Evolutionary conservation across 1,284 basidiomycete genomes (phyloP).

Genomic region (Ganoderma sp.): DNA sequence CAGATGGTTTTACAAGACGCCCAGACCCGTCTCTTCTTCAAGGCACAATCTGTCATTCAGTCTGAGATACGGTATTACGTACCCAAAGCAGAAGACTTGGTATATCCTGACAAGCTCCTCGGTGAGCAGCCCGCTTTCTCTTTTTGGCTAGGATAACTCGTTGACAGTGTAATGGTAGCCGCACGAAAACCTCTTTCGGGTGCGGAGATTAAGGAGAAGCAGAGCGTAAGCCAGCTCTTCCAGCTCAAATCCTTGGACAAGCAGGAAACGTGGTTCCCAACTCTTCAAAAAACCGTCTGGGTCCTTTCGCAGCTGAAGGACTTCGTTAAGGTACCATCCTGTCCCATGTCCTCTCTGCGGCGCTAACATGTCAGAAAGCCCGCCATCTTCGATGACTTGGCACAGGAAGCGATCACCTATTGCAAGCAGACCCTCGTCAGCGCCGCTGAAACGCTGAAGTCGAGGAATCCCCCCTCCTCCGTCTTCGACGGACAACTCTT

Average conservation of each 20-base stretch:
- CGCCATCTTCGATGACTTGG: conserved; percentile 91
- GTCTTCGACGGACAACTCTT: conserved; percentile 80
- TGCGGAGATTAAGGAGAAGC: conserved; percentile 63
- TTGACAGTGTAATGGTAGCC: conserved; percentile 40
- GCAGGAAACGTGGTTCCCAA: conserved; percentile 89
- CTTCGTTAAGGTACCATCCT: conserved; percentile 79
- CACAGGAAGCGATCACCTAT: conserved; percentile 85
- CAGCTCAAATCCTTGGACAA: conserved; percentile 73
- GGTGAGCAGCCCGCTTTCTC: conserved; percentile 47
- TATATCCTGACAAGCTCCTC: conserved; percentile 81
- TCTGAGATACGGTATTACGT: conserved; percentile 84
- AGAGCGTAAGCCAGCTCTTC: conserved; percentile 69
- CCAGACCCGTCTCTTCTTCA: conserved; percentile 92
- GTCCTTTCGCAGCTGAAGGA: conserved; percentile 87
- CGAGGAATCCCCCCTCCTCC: conserved; percentile 52
- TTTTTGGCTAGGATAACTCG: conserved; percentile 3
- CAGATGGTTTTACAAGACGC: conserved; percentile 93
- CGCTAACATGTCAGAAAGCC: conserved; percentile 53
- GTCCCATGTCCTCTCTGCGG: conserved; percentile 4
- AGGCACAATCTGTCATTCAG: conserved; percentile 89
- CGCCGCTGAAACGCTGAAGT: conserved; percentile 69
- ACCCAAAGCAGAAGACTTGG: conserved; percentile 78
- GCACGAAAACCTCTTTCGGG: conserved; percentile 50
- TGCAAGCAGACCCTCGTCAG: conserved; percentile 80
- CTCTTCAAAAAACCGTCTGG: conserved; percentile 84